Evolutionary conservation across 2,329 filamentous ascomycete species (phyloP).

Genomic region (Grosmannia penicillata): DNA sequence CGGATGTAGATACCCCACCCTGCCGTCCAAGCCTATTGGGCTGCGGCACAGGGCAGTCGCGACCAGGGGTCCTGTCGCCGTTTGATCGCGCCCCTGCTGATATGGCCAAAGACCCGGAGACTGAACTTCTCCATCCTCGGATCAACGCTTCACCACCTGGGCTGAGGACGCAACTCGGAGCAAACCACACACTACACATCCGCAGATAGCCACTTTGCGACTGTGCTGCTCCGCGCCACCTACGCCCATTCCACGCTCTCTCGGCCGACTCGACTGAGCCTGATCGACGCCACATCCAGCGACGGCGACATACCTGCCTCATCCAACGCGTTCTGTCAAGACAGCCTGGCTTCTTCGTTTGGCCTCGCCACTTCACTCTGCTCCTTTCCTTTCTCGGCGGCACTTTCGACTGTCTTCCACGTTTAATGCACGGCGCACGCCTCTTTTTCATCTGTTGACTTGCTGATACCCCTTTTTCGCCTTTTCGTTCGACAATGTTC

Average conservation of each 20-base stretch:
- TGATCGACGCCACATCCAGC: no score
- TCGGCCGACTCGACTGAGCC: no score
- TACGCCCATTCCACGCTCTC: no score
- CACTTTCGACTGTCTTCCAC: not conserved
- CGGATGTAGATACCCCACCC: not conserved
- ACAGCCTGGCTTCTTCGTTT: no score
- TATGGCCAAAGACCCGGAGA: not conserved
- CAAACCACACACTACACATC: no score
- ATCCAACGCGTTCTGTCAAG: no score
- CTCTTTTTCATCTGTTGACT: not conserved
- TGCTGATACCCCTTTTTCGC: not conserved
- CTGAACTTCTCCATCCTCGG: not conserved
- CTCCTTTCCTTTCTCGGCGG: not conserved
- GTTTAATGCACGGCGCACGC: not conserved
- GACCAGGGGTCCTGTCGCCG: constrained; percentile 9
- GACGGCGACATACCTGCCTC: no score
- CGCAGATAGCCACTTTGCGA: no score
- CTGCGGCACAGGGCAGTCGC: constrained; percentile 12
- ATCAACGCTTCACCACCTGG: not conserved
- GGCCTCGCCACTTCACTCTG: no score
- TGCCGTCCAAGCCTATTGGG: no score
- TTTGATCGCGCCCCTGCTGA: constrained; percentile 11
- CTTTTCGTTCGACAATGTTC: not conserved
- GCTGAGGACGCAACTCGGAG: not conserved
- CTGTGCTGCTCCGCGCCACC: no score